phyloP scores from a whole-genome alignment of 257 asterid genomes.

The Striga asiatica region DNA sequence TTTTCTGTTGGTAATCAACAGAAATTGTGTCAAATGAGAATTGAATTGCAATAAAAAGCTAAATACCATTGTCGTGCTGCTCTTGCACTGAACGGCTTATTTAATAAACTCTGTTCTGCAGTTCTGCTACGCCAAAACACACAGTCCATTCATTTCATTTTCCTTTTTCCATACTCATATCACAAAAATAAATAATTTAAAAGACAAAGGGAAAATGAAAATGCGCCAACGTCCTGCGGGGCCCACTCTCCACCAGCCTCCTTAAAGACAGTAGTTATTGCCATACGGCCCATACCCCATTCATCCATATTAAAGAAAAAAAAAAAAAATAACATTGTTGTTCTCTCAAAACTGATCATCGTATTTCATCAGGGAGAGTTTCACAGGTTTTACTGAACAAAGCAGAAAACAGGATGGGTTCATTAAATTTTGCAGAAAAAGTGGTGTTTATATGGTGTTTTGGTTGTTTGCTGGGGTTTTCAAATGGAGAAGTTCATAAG shows the following conservation, averaged over 20 bases:
- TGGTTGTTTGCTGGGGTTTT: constrained; percentile 12
- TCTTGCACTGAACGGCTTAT: too few relatives aligned
- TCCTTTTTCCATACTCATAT: neutral
- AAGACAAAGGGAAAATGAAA: constrained; percentile 2
- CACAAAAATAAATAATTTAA: constrained; percentile 3
- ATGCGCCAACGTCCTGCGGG: neutral
- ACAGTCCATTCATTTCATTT: neutral
- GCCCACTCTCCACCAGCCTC: constrained; percentile 18
- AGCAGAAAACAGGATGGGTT: constrained; percentile 10
- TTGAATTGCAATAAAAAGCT: neutral
- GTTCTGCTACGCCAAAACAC: too few relatives aligned
- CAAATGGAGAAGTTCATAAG: constrained; percentile 37
- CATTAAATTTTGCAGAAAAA: constrained; percentile 18
- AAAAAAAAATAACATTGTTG: neutral
- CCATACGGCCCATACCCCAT: neutral
- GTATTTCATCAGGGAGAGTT: neutral
- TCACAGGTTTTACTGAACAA: neutral
- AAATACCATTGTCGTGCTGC: neutral
- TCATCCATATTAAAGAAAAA: neutral
- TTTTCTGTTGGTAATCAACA: too few relatives aligned
- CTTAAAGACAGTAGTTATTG: constrained; percentile 3
- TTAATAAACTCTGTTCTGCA: too few relatives aligned
- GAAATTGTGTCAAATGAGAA: too few relatives aligned
- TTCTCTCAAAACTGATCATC: neutral
- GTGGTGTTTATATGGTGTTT: constrained; percentile 9